Percentiles rank a stretch among this genome's conserved stretches.
Evolutionary conservation across 129 eudicot species (phyloP).

Genomic region (Flaveria brownii): DNA sequence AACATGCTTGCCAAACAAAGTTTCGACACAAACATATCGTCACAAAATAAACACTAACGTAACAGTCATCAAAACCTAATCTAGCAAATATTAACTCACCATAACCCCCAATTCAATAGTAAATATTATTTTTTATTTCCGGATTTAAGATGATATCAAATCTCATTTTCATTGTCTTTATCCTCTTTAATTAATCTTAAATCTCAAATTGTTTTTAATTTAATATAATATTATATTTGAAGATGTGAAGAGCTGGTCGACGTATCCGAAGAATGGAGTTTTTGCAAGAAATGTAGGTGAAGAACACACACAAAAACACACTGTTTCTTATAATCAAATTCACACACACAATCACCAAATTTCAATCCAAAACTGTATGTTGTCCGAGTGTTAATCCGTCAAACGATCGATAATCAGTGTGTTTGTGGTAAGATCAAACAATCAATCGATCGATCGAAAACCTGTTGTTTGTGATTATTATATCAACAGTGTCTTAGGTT

Average conservation of each 20-base stretch:
- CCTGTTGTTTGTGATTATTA: too few species aligned
- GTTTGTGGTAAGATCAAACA: conserved; percentile 7
- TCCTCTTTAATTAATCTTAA: background rate
- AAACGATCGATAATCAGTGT: conserved; percentile 8
- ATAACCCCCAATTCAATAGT: too few species aligned
- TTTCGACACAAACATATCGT: too few species aligned
- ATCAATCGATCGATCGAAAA: background rate
- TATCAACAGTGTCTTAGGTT: background rate
- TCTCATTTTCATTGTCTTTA: conserved; percentile 4
- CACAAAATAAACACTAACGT: too few species aligned
- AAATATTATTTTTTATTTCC: background rate
- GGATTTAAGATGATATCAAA: background rate
- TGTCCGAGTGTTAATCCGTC: background rate
- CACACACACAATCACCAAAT: background rate
- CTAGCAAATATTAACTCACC: too few species aligned
- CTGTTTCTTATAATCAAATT: too few species aligned
- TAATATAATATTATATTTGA: background rate
- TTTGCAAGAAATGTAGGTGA: conserved; percentile 27
- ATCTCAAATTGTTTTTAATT: background rate
- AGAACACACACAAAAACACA: background rate
- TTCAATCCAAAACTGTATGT: conserved; percentile 5
- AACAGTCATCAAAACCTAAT: too few species aligned
- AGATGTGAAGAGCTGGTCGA: conserved; percentile 18
- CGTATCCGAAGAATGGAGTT: conserved; percentile 22
- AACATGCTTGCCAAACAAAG: too few species aligned